Base-by-base conservation (phyloP, 176 grass and related monocot genomes). In the Bromus sterilis region DNA sequence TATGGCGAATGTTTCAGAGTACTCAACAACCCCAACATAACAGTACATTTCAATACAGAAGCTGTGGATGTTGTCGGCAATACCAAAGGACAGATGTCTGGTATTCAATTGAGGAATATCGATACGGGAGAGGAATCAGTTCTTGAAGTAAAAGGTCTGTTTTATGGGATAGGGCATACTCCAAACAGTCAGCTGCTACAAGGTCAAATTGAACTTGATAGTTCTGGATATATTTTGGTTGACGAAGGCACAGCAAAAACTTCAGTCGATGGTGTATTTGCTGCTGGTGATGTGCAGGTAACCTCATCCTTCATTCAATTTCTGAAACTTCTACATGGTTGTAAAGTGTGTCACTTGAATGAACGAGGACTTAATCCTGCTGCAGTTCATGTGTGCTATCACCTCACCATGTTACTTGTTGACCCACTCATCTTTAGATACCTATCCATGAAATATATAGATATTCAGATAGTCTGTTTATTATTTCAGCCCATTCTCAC, bases 1-100 rank as follows among this genome's bases (percentile, higher is more conserved):
- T 91, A 82, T 94, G 96, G 96, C 88, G 96, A 93, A 98, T 98
- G 91, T 98, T 98, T 98, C 90, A 98, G 96, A 98, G 93, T 98
- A 89, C 77, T 93, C 88, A 98, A 85, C 96, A 98, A 91, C 86
- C 90, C 89, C 76, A 98, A 93, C 86, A 80, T 95, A 88, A 95
- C 93, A 71, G 93, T 98, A 82, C 96, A 98, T 88, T 98, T 78
- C 91, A 93, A 91, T 93, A 95, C 96, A 74, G 87, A 95, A 94
- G 86, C 82, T 25, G 49, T 86, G 84, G 96, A 98, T 82, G 96
- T 93, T 74, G 84, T 98, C 33, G 82, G 93, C 73, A 98, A 95
- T 86, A 78, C 77, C 31, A 98, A 93, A 81, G 93, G 88, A 29
- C 91, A 98, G 86, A 95, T 98, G 93, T 95, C 96, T 30, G 96